These are phyloP conservation scores for Mortierella sp. DNA, from an alignment of 371 early-diverging fungal species.

Conservation along the genomic window DNA sequence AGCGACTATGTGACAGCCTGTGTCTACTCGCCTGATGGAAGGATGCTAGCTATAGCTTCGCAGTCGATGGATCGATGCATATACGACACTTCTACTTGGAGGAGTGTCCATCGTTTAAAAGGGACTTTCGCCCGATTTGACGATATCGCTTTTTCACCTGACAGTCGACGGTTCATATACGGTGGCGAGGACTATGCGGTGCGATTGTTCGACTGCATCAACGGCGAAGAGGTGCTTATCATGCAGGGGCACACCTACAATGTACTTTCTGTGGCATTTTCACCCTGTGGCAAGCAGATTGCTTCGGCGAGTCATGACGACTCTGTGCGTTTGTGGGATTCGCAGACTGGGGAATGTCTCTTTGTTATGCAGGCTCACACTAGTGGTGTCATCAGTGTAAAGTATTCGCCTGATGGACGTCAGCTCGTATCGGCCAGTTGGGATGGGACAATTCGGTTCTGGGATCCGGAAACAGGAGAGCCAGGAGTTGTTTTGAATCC, in stretches of 20 bases:
- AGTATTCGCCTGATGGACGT: neutral
- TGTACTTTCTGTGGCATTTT: neutral
- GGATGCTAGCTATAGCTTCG: neutral
- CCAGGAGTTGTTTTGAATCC: neutral
- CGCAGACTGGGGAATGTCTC: neutral
- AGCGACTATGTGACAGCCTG: fast-evolving
- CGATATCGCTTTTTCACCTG: neutral
- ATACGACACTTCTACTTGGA: neutral
- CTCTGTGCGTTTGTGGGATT: neutral
- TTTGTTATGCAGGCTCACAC: neutral
- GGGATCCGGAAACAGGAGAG: neutral
- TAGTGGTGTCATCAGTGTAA: neutral
- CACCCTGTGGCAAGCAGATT: neutral
- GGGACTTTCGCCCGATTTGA: neutral
- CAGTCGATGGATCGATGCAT: fast-evolving
- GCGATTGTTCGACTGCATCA: neutral
- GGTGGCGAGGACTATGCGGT: neutral
- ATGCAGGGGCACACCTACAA: neutral
- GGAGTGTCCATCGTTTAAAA: neutral
- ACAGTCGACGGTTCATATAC: neutral
- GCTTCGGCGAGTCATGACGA: neutral
- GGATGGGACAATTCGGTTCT: neutral
- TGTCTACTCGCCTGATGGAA: neutral
- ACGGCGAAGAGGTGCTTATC: no score
- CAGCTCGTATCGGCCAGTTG: neutral